A percentile compares a stretch with the other conserved stretches of the same genome.
phyloP scores from a whole-genome alignment of 306 rosid species.

The Cucumis hystrix region DNA sequence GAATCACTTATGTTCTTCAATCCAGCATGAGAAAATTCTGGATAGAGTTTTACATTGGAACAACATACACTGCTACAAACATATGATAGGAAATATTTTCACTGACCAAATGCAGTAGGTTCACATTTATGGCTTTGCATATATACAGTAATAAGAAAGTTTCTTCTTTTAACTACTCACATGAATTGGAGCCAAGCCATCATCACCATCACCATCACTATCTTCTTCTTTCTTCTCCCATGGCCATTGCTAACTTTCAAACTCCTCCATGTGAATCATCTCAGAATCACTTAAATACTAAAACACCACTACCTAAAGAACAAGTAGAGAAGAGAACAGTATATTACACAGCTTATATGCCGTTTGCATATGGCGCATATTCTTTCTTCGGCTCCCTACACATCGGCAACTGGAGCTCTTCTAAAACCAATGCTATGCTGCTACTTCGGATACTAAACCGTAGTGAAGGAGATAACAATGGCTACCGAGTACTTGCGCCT shows the following conservation, averaged over 20 bases:
- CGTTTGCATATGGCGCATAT: not conserved
- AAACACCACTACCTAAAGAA: not conserved
- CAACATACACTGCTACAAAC: not conserved
- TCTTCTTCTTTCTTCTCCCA: not conserved
- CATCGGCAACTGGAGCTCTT: not conserved
- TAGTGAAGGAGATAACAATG: not conserved
- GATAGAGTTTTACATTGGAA: not conserved
- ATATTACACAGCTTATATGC: not conserved
- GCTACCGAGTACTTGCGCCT: slow-evolving; percentile 27
- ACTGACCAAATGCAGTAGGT: not conserved
- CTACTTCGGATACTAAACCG: not conserved
- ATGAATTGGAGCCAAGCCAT: not conserved
- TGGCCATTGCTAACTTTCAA: not conserved
- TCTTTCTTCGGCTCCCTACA: not conserved
- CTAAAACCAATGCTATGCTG: not conserved
- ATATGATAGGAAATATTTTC: not conserved
- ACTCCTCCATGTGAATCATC: not conserved
- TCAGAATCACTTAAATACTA: not conserved
- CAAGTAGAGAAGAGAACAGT: not conserved
- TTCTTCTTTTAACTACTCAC: not conserved
- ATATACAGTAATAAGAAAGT: not conserved
- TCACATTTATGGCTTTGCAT: slow-evolving; percentile 8
- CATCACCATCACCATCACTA: too few species aligned
- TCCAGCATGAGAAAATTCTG: slow-evolving; percentile 5
- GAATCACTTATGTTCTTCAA: not conserved